phyloP scores from a whole-genome alignment of 441 rosid genomes.

The Bruguiera hainesii region DNA sequence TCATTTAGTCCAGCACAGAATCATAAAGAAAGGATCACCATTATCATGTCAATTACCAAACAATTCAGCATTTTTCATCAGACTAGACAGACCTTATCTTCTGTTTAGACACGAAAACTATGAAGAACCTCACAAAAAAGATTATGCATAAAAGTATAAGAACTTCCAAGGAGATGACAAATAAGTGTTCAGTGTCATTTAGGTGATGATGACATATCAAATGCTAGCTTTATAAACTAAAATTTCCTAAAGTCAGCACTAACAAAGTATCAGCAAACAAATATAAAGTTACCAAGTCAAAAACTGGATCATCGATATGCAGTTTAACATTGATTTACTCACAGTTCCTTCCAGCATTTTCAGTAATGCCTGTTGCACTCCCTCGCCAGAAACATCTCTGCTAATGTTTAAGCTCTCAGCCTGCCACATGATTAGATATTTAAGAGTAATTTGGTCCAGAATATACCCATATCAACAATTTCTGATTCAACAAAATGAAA shows the following conservation, averaged over 20 bases:
- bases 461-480: background rate
- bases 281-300: background rate
- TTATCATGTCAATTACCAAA: too few relatives aligned
- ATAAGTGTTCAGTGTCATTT: too few relatives aligned
- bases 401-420: constrained; percentile 90
- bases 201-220: too few relatives aligned
- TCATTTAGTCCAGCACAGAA: too few relatives aligned
- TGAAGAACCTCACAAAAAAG: too few relatives aligned
- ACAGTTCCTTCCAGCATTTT: constrained; percentile 99
- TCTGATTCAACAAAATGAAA: constrained; percentile 3
- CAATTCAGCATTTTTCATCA: too few relatives aligned
- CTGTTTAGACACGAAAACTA: too few relatives aligned
- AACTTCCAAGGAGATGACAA: too few relatives aligned
- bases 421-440: constrained; percentile 37
- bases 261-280: background rate
- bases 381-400: constrained; percentile 97
- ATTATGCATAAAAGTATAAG: too few relatives aligned
- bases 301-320: constrained; percentile 3
- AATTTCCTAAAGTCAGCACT: background rate
- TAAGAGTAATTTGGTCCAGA: constrained; percentile 17
- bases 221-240: too few relatives aligned
- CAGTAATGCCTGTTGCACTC: constrained; percentile 91
- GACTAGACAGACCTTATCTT: too few relatives aligned
- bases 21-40: too few relatives aligned
- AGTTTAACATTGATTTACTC: constrained; percentile 35